Evolutionary conservation across 225 moss, liverwort and hornwort species (phyloP).

Genomic region (Antitrichia curtipendula): DNA sequence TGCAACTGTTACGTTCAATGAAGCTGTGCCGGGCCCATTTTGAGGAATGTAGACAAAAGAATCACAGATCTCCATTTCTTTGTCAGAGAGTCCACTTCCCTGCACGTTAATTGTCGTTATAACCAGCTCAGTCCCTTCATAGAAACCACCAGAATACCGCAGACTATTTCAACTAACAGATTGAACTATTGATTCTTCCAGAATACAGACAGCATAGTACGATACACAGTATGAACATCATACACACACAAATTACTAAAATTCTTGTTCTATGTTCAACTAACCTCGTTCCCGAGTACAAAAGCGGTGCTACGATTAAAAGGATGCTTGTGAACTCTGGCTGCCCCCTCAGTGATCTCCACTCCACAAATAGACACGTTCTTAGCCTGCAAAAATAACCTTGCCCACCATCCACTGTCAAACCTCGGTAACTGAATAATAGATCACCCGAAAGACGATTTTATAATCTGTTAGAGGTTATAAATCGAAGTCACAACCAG

Average conservation of each 20-base stretch:
- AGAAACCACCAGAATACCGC: background rate
- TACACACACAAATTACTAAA: background rate
- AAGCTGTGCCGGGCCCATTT: constrained; percentile 87
- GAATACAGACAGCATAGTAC: background rate
- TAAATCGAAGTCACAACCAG: background rate
- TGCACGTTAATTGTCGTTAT: constrained; percentile 18
- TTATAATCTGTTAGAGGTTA: background rate
- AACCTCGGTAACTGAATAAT: background rate
- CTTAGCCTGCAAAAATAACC: constrained; percentile 43
- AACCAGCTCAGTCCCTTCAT: background rate
- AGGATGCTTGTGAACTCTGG: constrained; percentile 66
- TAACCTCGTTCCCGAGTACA: constrained; percentile 91
- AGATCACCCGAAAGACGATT: background rate
- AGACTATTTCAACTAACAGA: background rate
- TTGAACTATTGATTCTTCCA: background rate
- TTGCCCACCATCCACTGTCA: constrained; percentile 13
- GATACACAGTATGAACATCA: background rate
- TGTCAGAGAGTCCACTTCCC: constrained; percentile 93
- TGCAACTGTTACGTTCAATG: constrained; percentile 93
- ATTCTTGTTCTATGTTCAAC: background rate
- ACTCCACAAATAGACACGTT: constrained; percentile 90
- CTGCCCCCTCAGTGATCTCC: constrained; percentile 80
- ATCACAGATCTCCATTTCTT: constrained; percentile 97
- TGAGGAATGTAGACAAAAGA: constrained; percentile 96
- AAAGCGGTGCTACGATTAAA: constrained; percentile 86